These are phyloP conservation scores for Fusarium humuli DNA, from an alignment of 2,329 filamentous ascomycete species.

Conservation along the genomic window DNA sequence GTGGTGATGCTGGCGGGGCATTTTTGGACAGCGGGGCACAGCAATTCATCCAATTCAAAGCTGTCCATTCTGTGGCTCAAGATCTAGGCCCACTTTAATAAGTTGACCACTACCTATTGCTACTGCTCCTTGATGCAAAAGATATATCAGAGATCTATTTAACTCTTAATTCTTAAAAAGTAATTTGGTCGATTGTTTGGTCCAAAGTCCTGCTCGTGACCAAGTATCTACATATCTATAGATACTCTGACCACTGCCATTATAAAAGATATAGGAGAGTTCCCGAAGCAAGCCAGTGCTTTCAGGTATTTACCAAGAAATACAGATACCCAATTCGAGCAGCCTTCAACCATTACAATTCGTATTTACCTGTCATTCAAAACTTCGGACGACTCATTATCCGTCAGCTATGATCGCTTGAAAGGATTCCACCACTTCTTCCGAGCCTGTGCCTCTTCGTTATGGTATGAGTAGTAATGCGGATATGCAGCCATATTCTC, in stretches of 20 bases:
- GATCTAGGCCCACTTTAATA: neutral
- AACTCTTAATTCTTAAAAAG: neutral
- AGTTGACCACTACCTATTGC: neutral
- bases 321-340: neutral
- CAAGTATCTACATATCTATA: neutral
- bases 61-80: conserved; percentile 31
- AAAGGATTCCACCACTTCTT: conserved; percentile 45
- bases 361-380: neutral
- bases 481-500: conserved; percentile 36
- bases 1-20: conserved; percentile 45
- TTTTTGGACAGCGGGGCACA: conserved; percentile 48
- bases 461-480: conserved; percentile 26
- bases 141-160: neutral
- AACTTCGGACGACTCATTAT: neutral
- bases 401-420: conserved; percentile 1
- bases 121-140: too few relatives aligned
- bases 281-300: neutral
- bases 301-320: neutral
- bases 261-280: neutral
- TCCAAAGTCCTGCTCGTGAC: neutral
- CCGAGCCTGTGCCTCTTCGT: conserved; percentile 23
- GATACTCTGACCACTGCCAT: neutral
- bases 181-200: neutral
- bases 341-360: neutral
- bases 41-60: conserved; percentile 36